Percentiles rank a stretch among this genome's conserved stretches.
These are phyloP conservation scores for Mucor plumbeus DNA, from an alignment of 371 early-diverging fungal genomes.

Conservation along the genomic window DNA sequence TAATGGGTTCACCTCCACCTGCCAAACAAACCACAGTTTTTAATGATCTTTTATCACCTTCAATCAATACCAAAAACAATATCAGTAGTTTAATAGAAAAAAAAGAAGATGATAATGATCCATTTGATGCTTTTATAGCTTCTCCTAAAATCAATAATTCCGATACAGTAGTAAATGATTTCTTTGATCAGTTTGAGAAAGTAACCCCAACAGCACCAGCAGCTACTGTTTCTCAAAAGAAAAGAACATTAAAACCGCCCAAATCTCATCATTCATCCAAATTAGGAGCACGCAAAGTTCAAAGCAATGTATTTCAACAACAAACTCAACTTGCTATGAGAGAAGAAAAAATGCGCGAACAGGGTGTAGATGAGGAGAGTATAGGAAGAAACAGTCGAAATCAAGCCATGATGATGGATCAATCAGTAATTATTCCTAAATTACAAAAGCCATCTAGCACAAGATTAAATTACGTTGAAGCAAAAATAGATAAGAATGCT, in stretches of 20 bases:
- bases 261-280: slow-evolving; percentile 11
- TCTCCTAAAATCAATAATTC: not conserved
- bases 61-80: not conserved
- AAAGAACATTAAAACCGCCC: slow-evolving; percentile 15
- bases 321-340: slow-evolving; percentile 18
- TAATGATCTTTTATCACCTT: slow-evolving; percentile 10
- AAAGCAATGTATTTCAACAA: slow-evolving; percentile 28
- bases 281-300: slow-evolving; percentile 30
- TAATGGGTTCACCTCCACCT: not conserved
- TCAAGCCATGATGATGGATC: not conserved
- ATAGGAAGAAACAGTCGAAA: slow-evolving; percentile 19
- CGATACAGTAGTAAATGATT: slow-evolving; percentile 21
- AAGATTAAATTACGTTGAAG: not conserved
- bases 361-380: slow-evolving; percentile 14
- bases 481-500: slow-evolving; percentile 1
- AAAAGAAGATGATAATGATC: not conserved
- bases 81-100: not conserved
- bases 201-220: not conserved
- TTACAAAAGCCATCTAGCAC: slow-evolving; percentile 16
- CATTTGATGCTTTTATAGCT: slow-evolving; percentile 1
- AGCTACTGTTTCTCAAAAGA: not conserved
- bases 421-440: slow-evolving; percentile 17
- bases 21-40: slow-evolving; percentile 1
- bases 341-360: slow-evolving; percentile 22
- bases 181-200: slow-evolving; percentile 21